phyloP scores from a whole-genome alignment of 2,329 filamentous ascomycete species.

The Corinectria fuckeliana region DNA sequence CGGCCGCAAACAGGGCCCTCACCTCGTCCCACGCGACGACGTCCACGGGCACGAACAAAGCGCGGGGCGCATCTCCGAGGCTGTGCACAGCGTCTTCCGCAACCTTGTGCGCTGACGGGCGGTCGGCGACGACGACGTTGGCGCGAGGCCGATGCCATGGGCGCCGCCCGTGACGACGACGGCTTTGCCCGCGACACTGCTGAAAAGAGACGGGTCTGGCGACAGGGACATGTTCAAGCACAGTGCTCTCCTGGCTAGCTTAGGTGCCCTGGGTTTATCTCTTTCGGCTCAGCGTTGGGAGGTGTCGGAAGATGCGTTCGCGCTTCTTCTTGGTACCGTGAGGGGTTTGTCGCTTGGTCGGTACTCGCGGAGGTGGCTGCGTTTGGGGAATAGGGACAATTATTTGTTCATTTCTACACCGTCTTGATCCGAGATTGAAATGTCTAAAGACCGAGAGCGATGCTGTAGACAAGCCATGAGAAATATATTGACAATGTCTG shows the following conservation, averaged over 20 bases:
- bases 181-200: slow-evolving; percentile 11
- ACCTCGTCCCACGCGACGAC: slow-evolving; percentile 15
- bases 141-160: slow-evolving; percentile 22
- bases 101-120: not conserved
- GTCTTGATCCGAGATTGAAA: too few relatives aligned
- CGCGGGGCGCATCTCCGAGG: not conserved
- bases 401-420: too few relatives aligned
- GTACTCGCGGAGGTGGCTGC: not conserved
- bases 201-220: not conserved
- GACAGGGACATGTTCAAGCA: slow-evolving; percentile 7
- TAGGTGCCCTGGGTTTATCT: not conserved
- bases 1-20: slow-evolving; percentile 1
- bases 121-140: slow-evolving; percentile 19
- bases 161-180: slow-evolving; percentile 22
- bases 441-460: too few relatives aligned
- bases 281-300: not conserved
- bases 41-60: slow-evolving; percentile 12
- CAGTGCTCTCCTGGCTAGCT: too few relatives aligned
- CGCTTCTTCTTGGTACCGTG: not conserved
- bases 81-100: slow-evolving; percentile 3
- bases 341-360: too few relatives aligned
- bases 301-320: not conserved
- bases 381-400: not conserved
- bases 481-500: too few relatives aligned
- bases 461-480: too few relatives aligned